A percentile compares a stretch with the other conserved stretches of the same genome.
Evolutionary conservation across 176 grass and related monocot species (phyloP).

Genomic region (bread wheat (Triticum aestivum)): IWGSC_CS_RefSeq_v2.1 NC_057804.1:181399755-181400254

Average conservation of each 20-base stretch:
- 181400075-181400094: no score
- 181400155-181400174: background rate
- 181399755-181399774: no score
- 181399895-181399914: background rate
- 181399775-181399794: no score
- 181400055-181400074: no score
- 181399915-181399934: background rate
- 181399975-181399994: background rate
- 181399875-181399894: background rate
- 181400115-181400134: background rate
- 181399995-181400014: background rate
- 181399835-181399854: slow-evolving; percentile 18
- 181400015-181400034: background rate
- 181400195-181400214: background rate
- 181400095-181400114: background rate
- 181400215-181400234: background rate
- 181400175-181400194: background rate
- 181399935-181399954: background rate
- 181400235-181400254: background rate
- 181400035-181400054: no score
- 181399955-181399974: background rate
- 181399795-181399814: no score
- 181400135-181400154: background rate
- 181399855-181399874: slow-evolving; percentile 10
- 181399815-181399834: background rate